Base-by-base conservation (phyloP, 768 basidiomycete species). In the Neoboletus magnificus region DNA sequence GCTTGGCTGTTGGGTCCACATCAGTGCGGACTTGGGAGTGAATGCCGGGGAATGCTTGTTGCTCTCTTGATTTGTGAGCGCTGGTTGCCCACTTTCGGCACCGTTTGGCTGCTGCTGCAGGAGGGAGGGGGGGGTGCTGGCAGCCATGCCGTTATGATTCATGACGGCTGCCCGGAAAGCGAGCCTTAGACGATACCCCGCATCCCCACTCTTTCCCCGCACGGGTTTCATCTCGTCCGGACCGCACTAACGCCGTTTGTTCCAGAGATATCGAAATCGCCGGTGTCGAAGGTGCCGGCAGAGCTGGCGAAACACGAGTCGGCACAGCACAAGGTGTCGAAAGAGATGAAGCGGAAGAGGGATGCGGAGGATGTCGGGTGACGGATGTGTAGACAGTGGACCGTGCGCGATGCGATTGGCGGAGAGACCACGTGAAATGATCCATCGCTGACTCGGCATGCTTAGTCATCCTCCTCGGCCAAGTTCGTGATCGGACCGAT, bases 301-400 rank as follows among this genome's bases (percentile, higher is more conserved):
- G 95, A 98, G 67, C 77, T 98, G 53, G 93, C 91, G 13, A 87
- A 89, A 64, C 96, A 98, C 70, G 93, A 94, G 66, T 76, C 93
- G 1, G 93, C 95, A 6, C 91, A 93, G 72, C 91, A 93, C 69
- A 87, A 86, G 68, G 87, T 97, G 41, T 89, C 93, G 52, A 79
- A 86, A 66, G 94, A 96, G 73, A 97, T 96, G 94, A 97, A 95
- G 78, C 81, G 92, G 63, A 93, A 92, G 76, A 81, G 91, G 40
- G 91, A 93, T 27, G 88, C 79, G 46, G 91, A 93, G 27, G 91
- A 93, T 71, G 73, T 83, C 62, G 85, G 78, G 1, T 85, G 43
- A 63, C 20, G 39, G 7, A 39, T 20, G 39, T 33, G 12, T 32
- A 33, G 33, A 33, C 3, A 33, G 12, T 4, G 15, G 18, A 36